Evolutionary conservation across 108 stramenopile genomes (phyloP).

Genomic region (Chaetoceros tenuissimus): DNA sequence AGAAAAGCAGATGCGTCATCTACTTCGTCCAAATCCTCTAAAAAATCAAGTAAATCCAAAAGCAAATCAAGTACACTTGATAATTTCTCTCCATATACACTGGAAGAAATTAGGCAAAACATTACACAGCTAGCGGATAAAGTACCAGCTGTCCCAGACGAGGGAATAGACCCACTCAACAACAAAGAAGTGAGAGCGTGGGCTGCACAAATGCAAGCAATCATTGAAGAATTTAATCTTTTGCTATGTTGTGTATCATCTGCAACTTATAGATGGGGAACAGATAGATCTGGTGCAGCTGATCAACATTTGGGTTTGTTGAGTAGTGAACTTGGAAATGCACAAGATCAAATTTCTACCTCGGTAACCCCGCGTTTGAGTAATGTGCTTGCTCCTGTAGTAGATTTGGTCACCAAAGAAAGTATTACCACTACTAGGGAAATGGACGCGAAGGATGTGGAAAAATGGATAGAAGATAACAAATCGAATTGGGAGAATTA

Average conservation of each 20-base stretch:
- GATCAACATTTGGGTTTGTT: slow-evolving; percentile 65
- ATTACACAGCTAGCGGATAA: slow-evolving; percentile 21
- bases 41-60: too few species aligned
- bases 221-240: slow-evolving; percentile 63
- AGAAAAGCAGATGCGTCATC: too few species aligned
- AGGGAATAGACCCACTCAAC: slow-evolving; percentile 17
- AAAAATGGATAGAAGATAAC: slow-evolving; percentile 6
- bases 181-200: slow-evolving; percentile 31
- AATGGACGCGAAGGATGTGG: slow-evolving; percentile 8
- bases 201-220: slow-evolving; percentile 49
- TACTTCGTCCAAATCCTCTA: too few species aligned
- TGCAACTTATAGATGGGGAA: slow-evolving; percentile 75
- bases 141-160: slow-evolving; percentile 32
- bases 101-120: slow-evolving; percentile 32
- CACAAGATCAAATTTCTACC: slow-evolving; percentile 62
- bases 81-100: slow-evolving; percentile 14
- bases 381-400: slow-evolving; percentile 69
- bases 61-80: too few species aligned
- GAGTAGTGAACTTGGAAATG: slow-evolving; percentile 44
- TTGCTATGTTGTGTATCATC: slow-evolving; percentile 51
- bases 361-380: slow-evolving; percentile 55
- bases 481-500: background rate
- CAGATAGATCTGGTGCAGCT: slow-evolving; percentile 72
- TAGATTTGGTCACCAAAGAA: slow-evolving; percentile 60
- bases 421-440: slow-evolving; percentile 20